phyloP scores from a whole-genome alignment of 768 basidiomycete genomes.

The Pulveroboletus sp. region DNA sequence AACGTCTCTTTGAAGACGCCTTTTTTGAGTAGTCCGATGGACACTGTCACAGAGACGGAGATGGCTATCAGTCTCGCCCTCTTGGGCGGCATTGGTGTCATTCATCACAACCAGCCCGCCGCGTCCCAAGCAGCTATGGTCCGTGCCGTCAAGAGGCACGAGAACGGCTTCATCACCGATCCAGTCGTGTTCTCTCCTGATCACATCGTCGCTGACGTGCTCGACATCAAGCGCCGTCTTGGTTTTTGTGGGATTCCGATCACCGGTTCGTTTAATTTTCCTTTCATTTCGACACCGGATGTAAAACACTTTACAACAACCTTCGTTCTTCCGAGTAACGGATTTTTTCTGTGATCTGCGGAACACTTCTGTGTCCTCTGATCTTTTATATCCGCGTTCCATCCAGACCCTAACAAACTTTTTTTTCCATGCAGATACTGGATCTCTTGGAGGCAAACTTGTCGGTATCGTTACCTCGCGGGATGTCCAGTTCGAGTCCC shows the following conservation, averaged over 20 bases:
- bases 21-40: conserved; percentile 98
- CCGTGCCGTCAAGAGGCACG: conserved; percentile 94
- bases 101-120: conserved; percentile 90
- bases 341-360: conserved; percentile 68
- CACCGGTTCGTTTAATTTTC: conserved; percentile 66
- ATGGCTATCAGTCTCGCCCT: conserved; percentile 95
- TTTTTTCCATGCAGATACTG: conserved; percentile 59
- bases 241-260: conserved; percentile 98
- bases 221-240: conserved; percentile 85
- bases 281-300: conserved; percentile 34
- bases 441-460: conserved; percentile 83
- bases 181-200: conserved; percentile 83
- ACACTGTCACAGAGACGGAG: conserved; percentile 94
- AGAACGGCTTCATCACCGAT: conserved; percentile 97
- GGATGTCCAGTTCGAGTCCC: conserved; percentile 88
- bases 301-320: conserved; percentile 48
- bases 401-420: conserved; percentile 18
- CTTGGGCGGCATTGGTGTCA: conserved; percentile 95
- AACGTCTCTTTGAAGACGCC: conserved; percentile 93
- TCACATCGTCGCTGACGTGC: conserved; percentile 79
- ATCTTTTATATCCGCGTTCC: conserved; percentile 1
- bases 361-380: conserved; percentile 40
- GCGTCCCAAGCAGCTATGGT: conserved; percentile 94
- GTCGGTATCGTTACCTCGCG: conserved; percentile 95
- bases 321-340: conserved; percentile 91